Conservation (phyloP, 805 yeast species). For the Ogataea salicorniae region DNA sequence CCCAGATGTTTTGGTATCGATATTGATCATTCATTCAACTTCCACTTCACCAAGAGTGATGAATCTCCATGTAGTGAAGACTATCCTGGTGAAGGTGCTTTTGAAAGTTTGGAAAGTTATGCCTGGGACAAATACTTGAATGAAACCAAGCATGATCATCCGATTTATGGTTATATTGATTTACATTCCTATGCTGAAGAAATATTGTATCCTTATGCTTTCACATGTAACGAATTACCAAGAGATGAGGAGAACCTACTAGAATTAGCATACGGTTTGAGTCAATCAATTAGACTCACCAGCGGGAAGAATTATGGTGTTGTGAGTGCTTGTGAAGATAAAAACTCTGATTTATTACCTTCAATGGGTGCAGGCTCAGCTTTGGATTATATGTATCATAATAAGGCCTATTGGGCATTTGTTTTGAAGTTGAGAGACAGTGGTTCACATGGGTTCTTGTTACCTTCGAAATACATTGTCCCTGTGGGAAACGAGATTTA, state of each 20-base stretch:
- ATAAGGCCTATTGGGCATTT: slow-evolving; percentile 78
- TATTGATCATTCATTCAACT: slow-evolving; percentile 78
- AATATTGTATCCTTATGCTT: slow-evolving; percentile 77
- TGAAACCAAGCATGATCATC: slow-evolving; percentile 46
- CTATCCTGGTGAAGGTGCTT: slow-evolving; percentile 70
- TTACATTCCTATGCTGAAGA: slow-evolving; percentile 84
- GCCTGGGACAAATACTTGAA: slow-evolving; percentile 45
- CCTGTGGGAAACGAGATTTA: slow-evolving; percentile 78
- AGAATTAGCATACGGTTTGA: slow-evolving; percentile 75
- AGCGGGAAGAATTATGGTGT: slow-evolving; percentile 66
- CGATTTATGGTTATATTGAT: slow-evolving; percentile 72
- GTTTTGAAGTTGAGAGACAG: slow-evolving; percentile 77
- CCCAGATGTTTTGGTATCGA: slow-evolving; percentile 78
- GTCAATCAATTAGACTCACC: slow-evolving; percentile 62
- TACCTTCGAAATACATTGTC: slow-evolving; percentile 61
- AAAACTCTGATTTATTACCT: slow-evolving; percentile 68
- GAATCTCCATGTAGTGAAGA: slow-evolving; percentile 80
- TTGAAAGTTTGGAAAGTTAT: slow-evolving; percentile 58
- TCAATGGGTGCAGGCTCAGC: slow-evolving; percentile 77
- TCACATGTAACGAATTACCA: slow-evolving; percentile 66
- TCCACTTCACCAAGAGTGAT: slow-evolving; percentile 57
- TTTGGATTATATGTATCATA: slow-evolving; percentile 79
- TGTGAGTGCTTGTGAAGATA: slow-evolving; percentile 72
- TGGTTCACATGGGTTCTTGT: slow-evolving; percentile 76
- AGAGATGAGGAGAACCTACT: slow-evolving; percentile 75